A percentile compares a stretch with the other conserved stretches of the same genome.
Conservation (phyloP, 2,329 filamentous ascomycete species). For the Lasiodiplodia theobromae region DNA sequence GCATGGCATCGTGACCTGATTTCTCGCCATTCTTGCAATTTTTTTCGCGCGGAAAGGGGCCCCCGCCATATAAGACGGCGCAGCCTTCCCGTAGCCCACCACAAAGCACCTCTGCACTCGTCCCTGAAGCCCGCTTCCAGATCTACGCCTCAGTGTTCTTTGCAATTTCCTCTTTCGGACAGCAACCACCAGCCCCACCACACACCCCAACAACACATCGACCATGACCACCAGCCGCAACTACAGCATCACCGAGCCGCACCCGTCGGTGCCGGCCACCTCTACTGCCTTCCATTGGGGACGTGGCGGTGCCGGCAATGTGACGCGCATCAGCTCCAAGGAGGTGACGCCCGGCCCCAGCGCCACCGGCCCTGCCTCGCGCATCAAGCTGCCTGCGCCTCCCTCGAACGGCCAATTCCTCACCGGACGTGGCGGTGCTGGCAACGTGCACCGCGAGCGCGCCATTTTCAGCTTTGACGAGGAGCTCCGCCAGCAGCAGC, state of each 20-base stretch:
- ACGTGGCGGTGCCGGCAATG: conserved; percentile 66
- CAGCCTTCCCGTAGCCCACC: not conserved
- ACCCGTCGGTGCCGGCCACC: conserved; percentile 62
- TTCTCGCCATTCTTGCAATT: conserved; percentile 25
- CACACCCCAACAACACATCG: conserved; percentile 31
- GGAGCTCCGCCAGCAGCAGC: conserved; percentile 65
- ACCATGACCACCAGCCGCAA: conserved; percentile 43
- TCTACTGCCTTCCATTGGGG: conserved; percentile 58
- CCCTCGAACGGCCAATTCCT: conserved; percentile 63
- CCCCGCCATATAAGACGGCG: conserved; percentile 25
- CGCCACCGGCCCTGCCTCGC: conserved; percentile 56
- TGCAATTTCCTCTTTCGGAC: conserved; percentile 26
- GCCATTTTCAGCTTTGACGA: conserved; percentile 74
- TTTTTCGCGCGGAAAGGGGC: conserved; percentile 24
- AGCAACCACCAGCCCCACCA: conserved; percentile 12
- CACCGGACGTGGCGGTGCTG: conserved; percentile 71
- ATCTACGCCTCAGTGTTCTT: conserved; percentile 18
- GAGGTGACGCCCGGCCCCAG: conserved; percentile 58
- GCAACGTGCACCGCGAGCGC: conserved; percentile 67
- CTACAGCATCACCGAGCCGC: conserved; percentile 67
- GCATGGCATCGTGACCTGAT: conserved; percentile 30
- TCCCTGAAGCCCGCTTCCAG: not conserved
- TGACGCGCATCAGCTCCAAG: conserved; percentile 61
- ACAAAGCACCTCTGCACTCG: not conserved
- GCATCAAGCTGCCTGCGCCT: conserved; percentile 56